Conservation (phyloP, 2,329 filamentous ascomycete genomes). For the Epichloe gansuensis region DNA sequence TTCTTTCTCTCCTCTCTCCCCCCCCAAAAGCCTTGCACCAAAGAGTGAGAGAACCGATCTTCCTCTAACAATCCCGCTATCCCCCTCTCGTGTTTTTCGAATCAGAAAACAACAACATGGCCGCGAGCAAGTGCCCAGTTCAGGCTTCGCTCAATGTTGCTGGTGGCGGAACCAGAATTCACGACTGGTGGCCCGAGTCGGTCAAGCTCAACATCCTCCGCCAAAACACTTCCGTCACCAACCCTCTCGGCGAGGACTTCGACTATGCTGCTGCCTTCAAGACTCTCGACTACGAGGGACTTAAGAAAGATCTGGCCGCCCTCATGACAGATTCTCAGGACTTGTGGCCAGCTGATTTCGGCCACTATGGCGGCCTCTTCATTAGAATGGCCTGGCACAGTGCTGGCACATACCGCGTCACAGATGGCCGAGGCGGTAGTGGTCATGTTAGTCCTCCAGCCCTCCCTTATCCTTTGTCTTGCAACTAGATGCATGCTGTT, state of each 20-base stretch:
- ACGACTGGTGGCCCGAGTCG: slow-evolving; percentile 62
- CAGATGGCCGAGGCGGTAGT: slow-evolving; percentile 62
- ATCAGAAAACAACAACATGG: slow-evolving; percentile 9
- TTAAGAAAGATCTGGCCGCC: slow-evolving; percentile 62
- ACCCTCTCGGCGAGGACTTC: slow-evolving; percentile 53
- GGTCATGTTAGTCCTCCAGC: slow-evolving; percentile 32
- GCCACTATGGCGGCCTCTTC: slow-evolving; percentile 70
- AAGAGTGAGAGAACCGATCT: neutral
- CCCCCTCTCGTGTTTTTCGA: neutral
- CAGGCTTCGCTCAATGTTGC: slow-evolving; percentile 25
- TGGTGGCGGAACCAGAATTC: slow-evolving; percentile 54
- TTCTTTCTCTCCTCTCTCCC: neutral
- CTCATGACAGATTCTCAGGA: slow-evolving; percentile 70
- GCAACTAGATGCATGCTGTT: no score
- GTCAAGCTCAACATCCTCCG: slow-evolving; percentile 60
- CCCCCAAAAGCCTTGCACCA: neutral
- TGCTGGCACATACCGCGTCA: slow-evolving; percentile 64
- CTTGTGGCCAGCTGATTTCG: slow-evolving; percentile 73
- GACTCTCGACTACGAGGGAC: slow-evolving; percentile 40
- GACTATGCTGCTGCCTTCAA: slow-evolving; percentile 64
- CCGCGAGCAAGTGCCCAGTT: slow-evolving; percentile 21
- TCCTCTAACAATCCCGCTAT: no score
- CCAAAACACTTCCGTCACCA: slow-evolving; percentile 50
- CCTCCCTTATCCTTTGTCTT: neutral
- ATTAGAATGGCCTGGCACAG: slow-evolving; percentile 74